These are phyloP conservation scores for Licmophora abbreviata DNA, from an alignment of 108 stramenopile species.

Conservation along the genomic window DNA sequence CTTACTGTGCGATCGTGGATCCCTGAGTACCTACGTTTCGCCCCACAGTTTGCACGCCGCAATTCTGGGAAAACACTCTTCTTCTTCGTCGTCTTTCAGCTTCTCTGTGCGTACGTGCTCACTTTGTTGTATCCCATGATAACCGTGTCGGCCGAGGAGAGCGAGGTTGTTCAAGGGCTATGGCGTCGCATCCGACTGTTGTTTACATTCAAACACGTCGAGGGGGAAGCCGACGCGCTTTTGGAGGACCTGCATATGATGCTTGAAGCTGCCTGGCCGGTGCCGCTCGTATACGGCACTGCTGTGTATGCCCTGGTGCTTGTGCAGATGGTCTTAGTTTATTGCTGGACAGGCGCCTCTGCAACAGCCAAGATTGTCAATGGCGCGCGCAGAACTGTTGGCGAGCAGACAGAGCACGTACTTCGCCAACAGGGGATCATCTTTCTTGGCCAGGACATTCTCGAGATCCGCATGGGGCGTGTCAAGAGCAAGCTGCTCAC, in stretches of 20 bases:
- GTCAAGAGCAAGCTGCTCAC: background rate
- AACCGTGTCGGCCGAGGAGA: background rate
- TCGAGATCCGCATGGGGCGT: background rate
- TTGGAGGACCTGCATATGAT: background rate
- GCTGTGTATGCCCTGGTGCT: background rate
- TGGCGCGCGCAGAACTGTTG: background rate
- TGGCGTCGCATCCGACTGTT: background rate
- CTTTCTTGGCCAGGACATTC: background rate
- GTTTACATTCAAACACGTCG: background rate
- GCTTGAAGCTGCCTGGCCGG: background rate
- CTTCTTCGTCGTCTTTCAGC: background rate
- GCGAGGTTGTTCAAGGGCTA: background rate
- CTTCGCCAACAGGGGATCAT: background rate
- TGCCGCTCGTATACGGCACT: background rate
- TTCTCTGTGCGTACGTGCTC: background rate
- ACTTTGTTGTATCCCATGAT: conserved; percentile 1
- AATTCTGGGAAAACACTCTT: background rate
- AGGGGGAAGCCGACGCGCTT: background rate
- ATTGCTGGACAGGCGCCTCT: background rate
- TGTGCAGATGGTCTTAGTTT: background rate
- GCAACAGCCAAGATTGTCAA: background rate
- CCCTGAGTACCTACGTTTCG: background rate
- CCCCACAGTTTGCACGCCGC: no score
- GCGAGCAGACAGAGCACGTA: background rate
- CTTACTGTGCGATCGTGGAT: background rate